Evolutionary conservation across 2,329 filamentous ascomycete genomes (phyloP).

Genomic region (Botrytis fragariae): DNA sequence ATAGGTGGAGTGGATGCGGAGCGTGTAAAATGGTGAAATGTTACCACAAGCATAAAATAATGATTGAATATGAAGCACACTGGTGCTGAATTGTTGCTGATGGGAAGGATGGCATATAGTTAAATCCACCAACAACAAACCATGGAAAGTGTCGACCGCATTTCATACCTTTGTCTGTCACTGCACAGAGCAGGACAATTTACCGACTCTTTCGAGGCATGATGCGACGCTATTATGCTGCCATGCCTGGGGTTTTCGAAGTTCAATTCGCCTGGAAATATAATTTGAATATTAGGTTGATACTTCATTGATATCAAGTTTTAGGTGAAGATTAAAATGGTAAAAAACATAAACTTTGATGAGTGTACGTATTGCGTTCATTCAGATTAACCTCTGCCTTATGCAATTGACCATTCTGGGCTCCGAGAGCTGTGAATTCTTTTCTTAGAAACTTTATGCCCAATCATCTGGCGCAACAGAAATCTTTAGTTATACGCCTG

Average conservation of each 20-base stretch:
- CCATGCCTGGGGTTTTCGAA: not conserved
- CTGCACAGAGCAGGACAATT: not conserved
- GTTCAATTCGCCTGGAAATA: not conserved
- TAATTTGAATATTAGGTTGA: not conserved
- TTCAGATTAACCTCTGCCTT: not conserved
- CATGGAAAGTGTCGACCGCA: not conserved
- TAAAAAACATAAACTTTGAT: not conserved
- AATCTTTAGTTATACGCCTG: not conserved
- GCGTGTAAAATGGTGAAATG: not conserved
- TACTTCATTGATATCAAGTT: not conserved
- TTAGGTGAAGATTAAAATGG: not conserved
- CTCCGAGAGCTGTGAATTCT: not conserved
- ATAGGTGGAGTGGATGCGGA: not conserved
- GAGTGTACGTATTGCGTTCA: not conserved
- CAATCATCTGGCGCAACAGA: not conserved
- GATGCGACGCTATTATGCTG: not conserved
- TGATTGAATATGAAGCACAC: not conserved
- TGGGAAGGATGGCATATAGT: no score
- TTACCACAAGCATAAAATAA: not conserved
- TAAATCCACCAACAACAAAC: not conserved
- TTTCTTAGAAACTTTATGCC: not conserved
- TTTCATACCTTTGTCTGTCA: not conserved
- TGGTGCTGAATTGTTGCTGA: not conserved
- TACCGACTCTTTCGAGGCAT: not conserved
- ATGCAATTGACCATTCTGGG: not conserved